A percentile compares a stretch with the other conserved stretches of the same genome.
These are phyloP conservation scores for Solanum okadae DNA, from an alignment of 257 asterid genomes.

Conservation along the genomic window DNA sequence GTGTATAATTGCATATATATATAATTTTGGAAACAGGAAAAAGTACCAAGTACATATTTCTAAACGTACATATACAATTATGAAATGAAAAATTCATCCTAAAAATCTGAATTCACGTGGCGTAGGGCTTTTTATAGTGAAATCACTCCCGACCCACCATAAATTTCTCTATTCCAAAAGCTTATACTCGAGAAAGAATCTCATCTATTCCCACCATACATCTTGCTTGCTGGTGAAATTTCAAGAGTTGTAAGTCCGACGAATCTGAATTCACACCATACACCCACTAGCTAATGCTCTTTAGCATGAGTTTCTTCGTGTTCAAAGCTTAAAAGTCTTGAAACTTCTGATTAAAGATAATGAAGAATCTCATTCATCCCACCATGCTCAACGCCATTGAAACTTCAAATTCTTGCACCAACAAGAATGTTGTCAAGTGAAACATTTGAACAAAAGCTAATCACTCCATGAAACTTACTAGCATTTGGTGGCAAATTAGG, in stretches of 20 bases:
- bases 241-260: background rate
- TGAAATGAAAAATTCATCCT: background rate
- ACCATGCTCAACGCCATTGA: background rate
- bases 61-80: background rate
- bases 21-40: no score
- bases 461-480: background rate
- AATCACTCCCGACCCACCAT: background rate
- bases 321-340: background rate
- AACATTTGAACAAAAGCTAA: constrained; percentile 12
- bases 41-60: no score
- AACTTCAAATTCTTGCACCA: background rate
- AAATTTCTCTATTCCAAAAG: background rate
- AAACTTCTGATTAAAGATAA: background rate
- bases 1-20: no score
- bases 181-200: background rate
- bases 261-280: background rate
- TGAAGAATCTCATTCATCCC: background rate
- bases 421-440: constrained; percentile 7
- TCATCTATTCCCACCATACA: background rate
- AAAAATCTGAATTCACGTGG: rapidly evolving
- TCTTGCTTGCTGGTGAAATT: background rate
- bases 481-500: constrained; percentile 16
- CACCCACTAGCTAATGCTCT: background rate
- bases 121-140: background rate
- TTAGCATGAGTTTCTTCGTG: background rate